These are phyloP conservation scores for Cryptosporidium meleagridis DNA, from an alignment of 169 alveolate species.

Conservation along the genomic window DNA sequence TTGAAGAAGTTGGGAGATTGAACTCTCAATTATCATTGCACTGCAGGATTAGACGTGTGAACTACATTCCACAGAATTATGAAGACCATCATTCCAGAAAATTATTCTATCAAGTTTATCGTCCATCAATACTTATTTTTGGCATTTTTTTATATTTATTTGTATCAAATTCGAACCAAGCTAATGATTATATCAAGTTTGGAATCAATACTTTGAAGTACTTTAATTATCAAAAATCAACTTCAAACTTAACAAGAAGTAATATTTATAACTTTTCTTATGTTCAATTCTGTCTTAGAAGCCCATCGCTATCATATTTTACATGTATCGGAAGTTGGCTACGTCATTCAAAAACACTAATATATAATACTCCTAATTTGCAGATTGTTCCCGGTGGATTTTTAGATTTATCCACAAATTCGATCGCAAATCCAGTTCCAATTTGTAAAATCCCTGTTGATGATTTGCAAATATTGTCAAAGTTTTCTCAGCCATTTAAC, in stretches of 20 bases:
- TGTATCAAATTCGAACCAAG: not conserved
- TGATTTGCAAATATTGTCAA: conserved; percentile 11
- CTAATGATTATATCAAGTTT: conserved; percentile 33
- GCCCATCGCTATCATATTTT: conserved; percentile 29
- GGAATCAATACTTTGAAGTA: not conserved
- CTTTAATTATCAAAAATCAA: conserved; percentile 14
- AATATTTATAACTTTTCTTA: conserved; percentile 15
- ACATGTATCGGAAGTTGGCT: conserved; percentile 54
- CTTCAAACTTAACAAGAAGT: not conserved
- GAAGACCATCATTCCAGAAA: not conserved
- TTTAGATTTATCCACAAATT: conserved; percentile 11
- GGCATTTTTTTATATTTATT: conserved; percentile 12
- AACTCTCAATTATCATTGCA: conserved; percentile 14
- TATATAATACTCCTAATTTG: conserved; percentile 47
- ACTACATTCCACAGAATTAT: conserved; percentile 1
- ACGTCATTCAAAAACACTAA: conserved; percentile 17
- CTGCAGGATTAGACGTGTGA: not conserved
- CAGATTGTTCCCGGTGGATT: conserved; percentile 70
- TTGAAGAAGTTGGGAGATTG: conserved; percentile 2
- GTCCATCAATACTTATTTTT: conserved; percentile 14
- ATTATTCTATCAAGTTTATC: conserved; percentile 9
- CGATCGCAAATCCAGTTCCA: conserved; percentile 62
- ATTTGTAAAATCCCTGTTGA: conserved; percentile 22
- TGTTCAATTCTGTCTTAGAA: conserved; percentile 44
- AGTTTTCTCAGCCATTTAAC: conserved; percentile 9